Evolutionary conservation across 345 rosid species (phyloP).

Genomic region (Eucalyptus pumila): DNA sequence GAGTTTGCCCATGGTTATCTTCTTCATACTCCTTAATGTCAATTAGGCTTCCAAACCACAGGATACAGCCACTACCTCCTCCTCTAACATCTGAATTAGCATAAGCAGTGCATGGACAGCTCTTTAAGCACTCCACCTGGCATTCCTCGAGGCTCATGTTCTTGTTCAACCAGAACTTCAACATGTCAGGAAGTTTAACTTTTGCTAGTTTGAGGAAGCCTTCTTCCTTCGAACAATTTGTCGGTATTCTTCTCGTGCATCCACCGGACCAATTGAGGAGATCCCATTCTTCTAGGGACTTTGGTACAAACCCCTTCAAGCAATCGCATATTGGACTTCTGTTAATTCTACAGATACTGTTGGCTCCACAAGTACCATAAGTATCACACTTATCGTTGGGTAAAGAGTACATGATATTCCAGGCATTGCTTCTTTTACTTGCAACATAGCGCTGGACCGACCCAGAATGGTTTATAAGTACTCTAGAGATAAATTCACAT

Average conservation of each 20-base stretch:
- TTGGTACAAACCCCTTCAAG: constrained; percentile 18
- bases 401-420: not conserved
- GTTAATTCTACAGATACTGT: not conserved
- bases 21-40: no score
- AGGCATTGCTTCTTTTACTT: not conserved
- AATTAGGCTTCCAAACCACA: no score
- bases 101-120: no score
- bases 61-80: no score
- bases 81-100: no score
- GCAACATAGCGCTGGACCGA: not conserved
- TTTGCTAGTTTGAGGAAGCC: no score
- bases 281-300: constrained; percentile 6
- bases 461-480: not conserved
- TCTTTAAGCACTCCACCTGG: no score
- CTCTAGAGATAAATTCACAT: not conserved
- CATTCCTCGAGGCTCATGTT: no score
- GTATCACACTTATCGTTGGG: not conserved
- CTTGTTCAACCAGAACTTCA: no score
- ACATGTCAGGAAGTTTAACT: no score
- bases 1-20: no score
- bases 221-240: no score
- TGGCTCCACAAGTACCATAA: not conserved
- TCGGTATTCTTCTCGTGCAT: not conserved
- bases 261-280: constrained; percentile 4
- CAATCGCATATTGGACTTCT: not conserved